Base-by-base conservation (phyloP, 2,329 filamentous ascomycete species). In the Parasarocladium wereldwijsianum region DNA sequence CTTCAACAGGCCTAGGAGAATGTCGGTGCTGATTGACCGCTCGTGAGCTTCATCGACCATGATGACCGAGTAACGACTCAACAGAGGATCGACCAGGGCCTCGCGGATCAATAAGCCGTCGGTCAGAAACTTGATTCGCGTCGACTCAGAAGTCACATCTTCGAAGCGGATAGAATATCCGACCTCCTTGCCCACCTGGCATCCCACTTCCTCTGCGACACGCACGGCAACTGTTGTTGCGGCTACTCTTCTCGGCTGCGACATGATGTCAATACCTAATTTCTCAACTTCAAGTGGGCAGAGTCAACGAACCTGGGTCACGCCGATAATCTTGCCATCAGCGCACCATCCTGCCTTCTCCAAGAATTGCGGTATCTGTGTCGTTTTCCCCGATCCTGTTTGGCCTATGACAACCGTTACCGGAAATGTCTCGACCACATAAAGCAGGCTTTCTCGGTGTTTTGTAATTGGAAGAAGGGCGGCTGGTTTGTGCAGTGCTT, bases 21-120 rank as follows among this genome's bases (percentile, higher is more conserved):
- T 71, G 46, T 98, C 90, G 1, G 86, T 93, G 50, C 83, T 92
- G 35, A 96, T 68, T 28, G 85, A 93, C 32, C 90, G 68, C 54
- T 96, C 87, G 48, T 98, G 90, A 6, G 87, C 90, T 55, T 96
- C 87, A 47, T 98, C 90, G 6, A 98, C 80, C 84, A 98, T 94
- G 43, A 98, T 83, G 25, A 93, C 79, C 0, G 85, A 92, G 50
- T 98, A 98, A 8, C 84, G 70, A 13, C 82, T 90, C 20, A 98
- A 57, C 4, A 96, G 57, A 9, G 90, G 90, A 51, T 98, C 90
- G 4, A 94, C 82, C 4, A 98, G 66, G 17, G 87, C 90, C 55
- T 98, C 90, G 43, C 87, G 66, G 31, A 98, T 72, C 18, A 98
- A 66, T 28, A 98, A 63, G 1, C 87, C 87, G 56, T 98, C 90